Base-by-base conservation (phyloP, 2,329 filamentous ascomycete genomes). In the Bipolaris zeicola region DNA sequence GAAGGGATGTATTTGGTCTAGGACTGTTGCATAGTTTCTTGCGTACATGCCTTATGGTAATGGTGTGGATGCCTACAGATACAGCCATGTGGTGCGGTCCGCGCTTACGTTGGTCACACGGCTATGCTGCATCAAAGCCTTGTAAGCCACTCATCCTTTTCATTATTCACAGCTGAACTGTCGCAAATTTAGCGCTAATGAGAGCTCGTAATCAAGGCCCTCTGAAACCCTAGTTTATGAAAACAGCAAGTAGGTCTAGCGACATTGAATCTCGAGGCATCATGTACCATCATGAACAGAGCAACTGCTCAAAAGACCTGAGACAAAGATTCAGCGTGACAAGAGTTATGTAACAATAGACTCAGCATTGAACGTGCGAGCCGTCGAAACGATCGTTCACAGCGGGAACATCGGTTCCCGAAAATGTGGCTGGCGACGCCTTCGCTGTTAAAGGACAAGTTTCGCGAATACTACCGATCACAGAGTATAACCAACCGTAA, bases 21-120 rank as follows among this genome's bases (percentile, higher is more conserved):
- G 44, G 7, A 5, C 26, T 18, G 18, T 20, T 24, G 31, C 44
- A 46, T 13, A 2, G 3, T 11, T 3, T 34, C 18, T 36, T 46
- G 3, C 11, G 13, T 31, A 13, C 44, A 36, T 8, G 18, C 44
- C 24, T 46, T 11, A 26, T 31, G 20, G 4, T 14, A 6, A 7
- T 16, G 31, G 43, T 44, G 44, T 46, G 44, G 44, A 18, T 46
- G 33, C 31, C 44, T 46, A 36, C 31, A 22, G 28, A 37, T 46
- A 37, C 44, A 36, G 18, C 33, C 18, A 5, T 37, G 31, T 11
- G 20, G 44, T 20, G 44, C 44, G 16, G n/a, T 44, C 24, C 24
- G 42, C 42, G 26, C 31, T n/a, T 46, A 13, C 13, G 11, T 11
- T 16, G 44, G 13, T 34, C 31, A 36, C 13, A 46, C 22, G 44